Base-by-base conservation (phyloP, 306 rosid genomes). In the Medicago ruthenica region DNA sequence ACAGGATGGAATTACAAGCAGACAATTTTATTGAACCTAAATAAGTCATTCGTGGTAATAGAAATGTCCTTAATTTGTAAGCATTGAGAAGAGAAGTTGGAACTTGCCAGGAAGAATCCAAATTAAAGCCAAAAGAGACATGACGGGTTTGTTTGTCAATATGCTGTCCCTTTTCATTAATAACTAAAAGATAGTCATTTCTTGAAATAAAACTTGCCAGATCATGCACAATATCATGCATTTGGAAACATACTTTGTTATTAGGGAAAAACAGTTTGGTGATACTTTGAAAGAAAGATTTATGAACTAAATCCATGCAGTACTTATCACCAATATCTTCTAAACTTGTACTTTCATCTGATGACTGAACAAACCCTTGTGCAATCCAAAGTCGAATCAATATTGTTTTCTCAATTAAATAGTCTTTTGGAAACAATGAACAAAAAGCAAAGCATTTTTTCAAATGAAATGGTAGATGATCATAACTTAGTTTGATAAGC, bases 321-420 rank as follows among this genome's bases (percentile, higher is more conserved):
- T 74, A 80, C 16, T 36, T 69, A 9, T 37, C 0, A 11, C 58
- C 71, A 58, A 21, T 21, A 44, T 67, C 58, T 67, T 80, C 76
- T 12, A 42, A 16, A 27, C 20, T 17, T 40, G 1, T 2, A 48
- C 8, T 14, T 7, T 14, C 21, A 57, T 39, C 2, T 4, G 27
- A 8, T n/a, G 55, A 67, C 0, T 20, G 11, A 27, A 74, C 36
- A 37, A 80, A 80, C 0, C 80, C 83, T 4, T 74, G 58, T 0
- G 58, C 83, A 12, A 74, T 18, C 83, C 78, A 79, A 63, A 79
- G 67, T 6, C 36, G n/a, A 63, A 79, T 39, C 9, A 48, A 48
- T 15, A 0, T 14, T 6, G 0, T 0, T n/a, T 48, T 48, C 0
- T 1, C 9, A 48, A 48, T 48, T 15, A 6, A 48, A 15, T 1